Base-by-base conservation (phyloP, 441 rosid species). In the Euphorbia corollata region DNA sequence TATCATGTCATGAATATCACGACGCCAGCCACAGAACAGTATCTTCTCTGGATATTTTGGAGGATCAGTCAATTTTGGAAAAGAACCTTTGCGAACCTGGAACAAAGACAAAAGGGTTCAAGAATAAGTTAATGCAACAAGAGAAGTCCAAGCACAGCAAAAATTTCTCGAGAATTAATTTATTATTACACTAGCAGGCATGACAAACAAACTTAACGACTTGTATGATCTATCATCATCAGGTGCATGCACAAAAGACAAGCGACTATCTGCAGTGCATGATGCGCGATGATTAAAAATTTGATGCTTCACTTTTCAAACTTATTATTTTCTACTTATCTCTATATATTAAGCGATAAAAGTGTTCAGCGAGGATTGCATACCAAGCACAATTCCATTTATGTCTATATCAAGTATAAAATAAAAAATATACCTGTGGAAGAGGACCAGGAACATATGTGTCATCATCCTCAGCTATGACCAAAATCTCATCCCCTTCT, bases 1-100 rank as follows among this genome's bases (percentile, higher is more conserved):
- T 68, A 92, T 92, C 98, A 92, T 92, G 82, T 92, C 98, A 81
- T 90, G 84, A 74, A 92, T 88, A 84, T 90, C 97, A 56, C 98
- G 93, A 20, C 97, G 92, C 98, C 98, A 92, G 43, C 98, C 98
- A 74, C 97, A 90, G 68, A 92, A 86, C 24, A 92, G 76, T 75
- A 92, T 88, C 83, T 74, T 90, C 84, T 92, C 95, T 5, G 98
- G 96, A 82, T 84, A 84, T 74, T 92, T 90, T 55, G 97, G 97
- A 71, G 83, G 97, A 66, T 92, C 95, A 62, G 75, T 68, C 59
- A 72, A 76, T 64, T 81, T 88, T 4, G 90, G 93, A 73, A 82
- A 87, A 67, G 55, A 71, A 68, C 87, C 56, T 23, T 51, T 51
- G 23, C 56, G 18, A 4, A 51, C 56, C 56, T n/a, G 10, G 18